phyloP scores from a whole-genome alignment of 1,284 basidiomycete species.

The Afroboletus lepidellus region DNA sequence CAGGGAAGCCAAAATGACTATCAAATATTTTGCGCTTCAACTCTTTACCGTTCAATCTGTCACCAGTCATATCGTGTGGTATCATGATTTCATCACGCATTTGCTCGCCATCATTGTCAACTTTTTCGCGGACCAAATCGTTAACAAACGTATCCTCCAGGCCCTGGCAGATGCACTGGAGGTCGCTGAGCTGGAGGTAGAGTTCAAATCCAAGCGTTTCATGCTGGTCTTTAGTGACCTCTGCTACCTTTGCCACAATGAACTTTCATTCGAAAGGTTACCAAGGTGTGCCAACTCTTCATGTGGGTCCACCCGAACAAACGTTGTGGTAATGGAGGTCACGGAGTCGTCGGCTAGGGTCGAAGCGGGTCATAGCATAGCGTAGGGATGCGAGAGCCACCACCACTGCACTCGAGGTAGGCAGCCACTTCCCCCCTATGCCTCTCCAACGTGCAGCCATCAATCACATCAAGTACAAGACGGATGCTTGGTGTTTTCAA shows the following conservation, averaged over 20 bases:
- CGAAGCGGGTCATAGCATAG: too few species aligned
- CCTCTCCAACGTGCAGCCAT: too few species aligned
- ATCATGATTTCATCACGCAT: slow-evolving; percentile 72
- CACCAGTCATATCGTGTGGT: slow-evolving; percentile 73
- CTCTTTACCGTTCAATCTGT: slow-evolving; percentile 88
- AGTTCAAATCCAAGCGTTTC: slow-evolving; percentile 93
- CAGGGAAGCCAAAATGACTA: slow-evolving; percentile 88
- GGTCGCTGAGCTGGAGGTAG: slow-evolving; percentile 62
- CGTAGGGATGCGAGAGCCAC: too few species aligned
- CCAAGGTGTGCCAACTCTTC: slow-evolving; percentile 78
- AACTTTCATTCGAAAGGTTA: slow-evolving; percentile 53
- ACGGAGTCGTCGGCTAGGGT: too few species aligned
- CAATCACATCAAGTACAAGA: slow-evolving; percentile 90
- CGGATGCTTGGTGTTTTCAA: slow-evolving; percentile 93
- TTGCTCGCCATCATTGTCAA: slow-evolving; percentile 80
- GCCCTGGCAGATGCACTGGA: slow-evolving; percentile 34
- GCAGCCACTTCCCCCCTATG: too few species aligned
- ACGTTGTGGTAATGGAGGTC: too few species aligned
- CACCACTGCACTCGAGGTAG: too few species aligned
- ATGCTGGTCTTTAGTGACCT: slow-evolving; percentile 88
- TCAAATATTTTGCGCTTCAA: slow-evolving; percentile 89
- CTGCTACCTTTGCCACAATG: slow-evolving; percentile 73
- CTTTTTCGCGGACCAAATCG: slow-evolving; percentile 87
- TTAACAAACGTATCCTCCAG: slow-evolving; percentile 60
- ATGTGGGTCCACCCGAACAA: slow-evolving; percentile 89